Evolutionary conservation across 164 flowering plant genomes (phyloP), one percentile per base, ranked within the genome.

Genomic region (Cinnamomum micranthum): DNA sequence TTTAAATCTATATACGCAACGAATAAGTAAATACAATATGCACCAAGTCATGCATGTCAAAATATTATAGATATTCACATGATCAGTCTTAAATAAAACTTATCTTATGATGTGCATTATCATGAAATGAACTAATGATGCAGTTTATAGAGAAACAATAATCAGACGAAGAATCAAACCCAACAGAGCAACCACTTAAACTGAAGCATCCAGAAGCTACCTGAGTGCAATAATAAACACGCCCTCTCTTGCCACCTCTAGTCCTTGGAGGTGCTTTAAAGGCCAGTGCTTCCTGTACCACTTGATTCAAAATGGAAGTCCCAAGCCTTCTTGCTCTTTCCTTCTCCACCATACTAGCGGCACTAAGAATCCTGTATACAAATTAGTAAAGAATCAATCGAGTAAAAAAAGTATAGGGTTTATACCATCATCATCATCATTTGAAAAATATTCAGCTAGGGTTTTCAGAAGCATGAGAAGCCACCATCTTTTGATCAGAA

Each of bases 241-340:
- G 96, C 50, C 99, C 99, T 82, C 98, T 86, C 83, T 84, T 91
- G 51, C 97, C 98, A 74, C 95, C 94, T 75, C 97, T 81, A 66
- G 97, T 90, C 84, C 91, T 86, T 52, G 99, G 98, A 80, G 99
- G 99, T 72, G 97, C 41, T 81, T 94, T 96, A 78, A 96, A 92
- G 68, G 98, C 95, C 28, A 94, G 69, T 25, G 98, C 95, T 83
- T 96, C 99, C 73, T 77, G 88, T 58, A 94, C 87, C 31, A 96
- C 93, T 85, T 96, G 98, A 86, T 96, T 96, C 71, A 96, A 70
- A 77, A 80, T 90, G 51, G 97, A 82, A 71, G 99, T 96, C 64
- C 92, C 79, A 19, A 96, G 86, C 81, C 99, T 88, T 86, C 97
- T 87, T 72, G 99, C 89, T 78, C 98, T 90, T 86, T 96, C 98